A percentile compares a stretch with the other conserved stretches of the same genome.
Conservation (phyloP, 2,329 filamentous ascomycete genomes). For the Neurospora sp. region DNA sequence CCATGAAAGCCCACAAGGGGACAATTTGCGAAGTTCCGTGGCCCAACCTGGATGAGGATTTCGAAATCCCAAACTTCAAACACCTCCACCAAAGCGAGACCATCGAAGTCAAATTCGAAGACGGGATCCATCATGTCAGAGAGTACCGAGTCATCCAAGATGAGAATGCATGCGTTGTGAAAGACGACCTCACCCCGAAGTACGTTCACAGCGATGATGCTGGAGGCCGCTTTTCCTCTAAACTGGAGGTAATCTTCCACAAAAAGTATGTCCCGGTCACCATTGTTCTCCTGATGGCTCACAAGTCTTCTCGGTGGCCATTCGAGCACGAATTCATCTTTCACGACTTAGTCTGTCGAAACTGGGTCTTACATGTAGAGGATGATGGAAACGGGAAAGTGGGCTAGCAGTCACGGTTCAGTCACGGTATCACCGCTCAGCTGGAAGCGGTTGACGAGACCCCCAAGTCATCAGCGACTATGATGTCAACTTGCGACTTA, state of each 20-base stretch:
- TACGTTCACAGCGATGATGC: background rate
- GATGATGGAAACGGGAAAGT: background rate
- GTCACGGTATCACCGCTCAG: background rate
- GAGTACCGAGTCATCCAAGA: background rate
- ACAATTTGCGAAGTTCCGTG: background rate
- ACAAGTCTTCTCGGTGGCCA: background rate
- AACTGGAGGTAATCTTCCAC: background rate
- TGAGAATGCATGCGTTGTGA: background rate
- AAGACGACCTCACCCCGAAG: background rate
- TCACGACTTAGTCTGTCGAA: no score
- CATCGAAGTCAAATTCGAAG: background rate
- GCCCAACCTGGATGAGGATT: background rate
- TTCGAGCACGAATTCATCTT: accelerated
- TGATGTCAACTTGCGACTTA: accelerated
- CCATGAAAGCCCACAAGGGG: background rate
- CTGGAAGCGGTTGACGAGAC: background rate
- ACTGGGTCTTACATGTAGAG: background rate
- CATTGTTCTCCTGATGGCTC: background rate
- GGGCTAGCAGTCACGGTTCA: background rate
- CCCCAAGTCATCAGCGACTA: background rate
- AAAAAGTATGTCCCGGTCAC: accelerated
- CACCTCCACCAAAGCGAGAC: background rate
- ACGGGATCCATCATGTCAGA: background rate
- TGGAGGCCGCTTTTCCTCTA: background rate
- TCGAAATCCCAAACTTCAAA: accelerated